Percentiles rank a stretch among this genome's conserved stretches.
phyloP scores from a whole-genome alignment of 2,329 filamentous ascomycete species.

The Neocatenulostroma microsporum region DNA sequence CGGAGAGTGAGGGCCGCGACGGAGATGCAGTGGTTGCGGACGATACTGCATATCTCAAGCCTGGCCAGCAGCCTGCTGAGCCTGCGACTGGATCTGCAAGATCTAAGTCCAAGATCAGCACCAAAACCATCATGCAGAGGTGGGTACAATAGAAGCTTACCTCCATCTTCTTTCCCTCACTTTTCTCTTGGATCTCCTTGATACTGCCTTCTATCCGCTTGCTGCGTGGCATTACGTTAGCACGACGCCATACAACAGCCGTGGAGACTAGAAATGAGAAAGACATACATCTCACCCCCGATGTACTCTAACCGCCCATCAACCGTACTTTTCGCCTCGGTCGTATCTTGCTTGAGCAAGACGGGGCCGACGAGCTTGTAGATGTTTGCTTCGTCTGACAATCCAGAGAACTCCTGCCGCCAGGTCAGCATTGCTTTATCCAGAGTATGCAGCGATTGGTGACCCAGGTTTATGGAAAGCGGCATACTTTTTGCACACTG shows the following conservation, averaged over 20 bases:
- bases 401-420: conserved; percentile 66
- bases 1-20: too few relatives aligned
- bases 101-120: conserved; percentile 26
- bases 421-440: background rate
- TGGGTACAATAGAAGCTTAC: conserved; percentile 33
- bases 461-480: background rate
- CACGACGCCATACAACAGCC: background rate
- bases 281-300: conserved; percentile 75
- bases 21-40: too few relatives aligned
- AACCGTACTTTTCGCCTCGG: conserved; percentile 83
- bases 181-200: conserved; percentile 54
- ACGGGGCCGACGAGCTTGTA: conserved; percentile 95
- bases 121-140: background rate
- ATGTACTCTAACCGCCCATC: conserved; percentile 90
- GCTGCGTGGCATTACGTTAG: conserved; percentile 32
- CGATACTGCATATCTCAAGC: background rate
- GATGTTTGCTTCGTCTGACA: conserved; percentile 77
- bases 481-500: conserved; percentile 67
- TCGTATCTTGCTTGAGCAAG: conserved; percentile 85
- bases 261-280: conserved; percentile 1
- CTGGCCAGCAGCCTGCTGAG: conserved; percentile 26
- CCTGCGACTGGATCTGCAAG: conserved; percentile 37
- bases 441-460: background rate
- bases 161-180: conserved; percentile 58
- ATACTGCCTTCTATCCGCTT: conserved; percentile 61